Evolutionary conservation across 148 eudicot species (phyloP).

Genomic region (Amaranthus cruentus): DNA sequence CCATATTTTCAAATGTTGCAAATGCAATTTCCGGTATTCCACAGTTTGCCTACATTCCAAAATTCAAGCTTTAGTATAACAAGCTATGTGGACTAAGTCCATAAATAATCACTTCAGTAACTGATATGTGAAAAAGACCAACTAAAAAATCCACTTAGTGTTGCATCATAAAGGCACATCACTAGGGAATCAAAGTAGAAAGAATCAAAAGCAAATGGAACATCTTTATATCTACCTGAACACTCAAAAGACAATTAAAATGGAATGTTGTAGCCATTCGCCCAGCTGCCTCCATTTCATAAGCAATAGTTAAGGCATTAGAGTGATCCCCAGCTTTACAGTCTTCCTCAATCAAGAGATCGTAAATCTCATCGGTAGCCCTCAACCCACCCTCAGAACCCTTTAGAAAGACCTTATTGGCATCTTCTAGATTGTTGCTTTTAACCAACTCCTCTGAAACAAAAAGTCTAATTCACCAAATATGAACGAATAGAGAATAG

Average conservation of each 20-base stretch:
- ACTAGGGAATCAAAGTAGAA: neutral
- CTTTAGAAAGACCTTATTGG: constrained; percentile 86
- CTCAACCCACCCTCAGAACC: constrained; percentile 86
- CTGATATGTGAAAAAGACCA: neutral
- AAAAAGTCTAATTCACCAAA: constrained; percentile 16
- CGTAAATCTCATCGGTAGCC: constrained; percentile 88
- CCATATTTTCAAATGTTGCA: constrained; percentile 95
- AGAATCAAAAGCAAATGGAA: constrained; percentile 3
- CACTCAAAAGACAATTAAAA: constrained; percentile 94
- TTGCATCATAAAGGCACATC: neutral
- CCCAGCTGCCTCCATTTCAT: constrained; percentile 98
- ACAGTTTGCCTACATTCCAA: constrained; percentile 65
- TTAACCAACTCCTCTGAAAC: constrained; percentile 74
- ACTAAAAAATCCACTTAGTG: neutral
- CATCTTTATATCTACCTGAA: constrained; percentile 58
- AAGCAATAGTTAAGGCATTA: constrained; percentile 88
- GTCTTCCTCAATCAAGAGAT: constrained; percentile 79
- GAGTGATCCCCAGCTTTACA: constrained; percentile 95
- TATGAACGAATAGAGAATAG: constrained; percentile 4
- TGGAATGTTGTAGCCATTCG: constrained; percentile 94
- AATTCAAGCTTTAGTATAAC: constrained; percentile 14
- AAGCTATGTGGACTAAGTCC: neutral
- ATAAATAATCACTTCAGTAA: constrained; percentile 4
- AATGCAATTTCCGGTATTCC: constrained; percentile 93
- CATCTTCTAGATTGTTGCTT: constrained; percentile 71